Percentiles rank a stretch among this genome's conserved stretches.
Evolutionary conservation across 108 stramenopile species (phyloP).

Genomic region (Skeletonema costatum): DNA sequence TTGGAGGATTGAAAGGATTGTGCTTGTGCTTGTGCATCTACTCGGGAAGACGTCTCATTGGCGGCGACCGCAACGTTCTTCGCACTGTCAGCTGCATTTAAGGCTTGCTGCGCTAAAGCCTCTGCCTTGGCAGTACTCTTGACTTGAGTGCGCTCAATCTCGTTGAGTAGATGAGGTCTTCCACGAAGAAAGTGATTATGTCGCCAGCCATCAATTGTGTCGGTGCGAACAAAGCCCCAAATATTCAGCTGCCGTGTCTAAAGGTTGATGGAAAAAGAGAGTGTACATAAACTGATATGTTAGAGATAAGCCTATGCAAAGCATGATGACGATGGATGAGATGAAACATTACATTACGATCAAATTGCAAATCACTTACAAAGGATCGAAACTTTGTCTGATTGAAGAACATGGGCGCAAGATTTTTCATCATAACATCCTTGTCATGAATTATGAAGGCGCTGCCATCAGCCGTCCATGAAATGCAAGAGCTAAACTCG

Average conservation of each 20-base stretch:
- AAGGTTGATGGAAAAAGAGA: neutral
- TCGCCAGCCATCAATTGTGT: neutral
- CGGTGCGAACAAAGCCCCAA: neutral
- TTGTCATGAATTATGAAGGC: slow-evolving; percentile 5
- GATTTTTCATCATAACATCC: neutral
- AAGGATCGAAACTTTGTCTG: slow-evolving; percentile 6
- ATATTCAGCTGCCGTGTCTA: slow-evolving; percentile 5
- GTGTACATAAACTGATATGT: neutral
- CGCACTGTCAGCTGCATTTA: too few relatives aligned
- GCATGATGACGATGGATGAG: too few relatives aligned
- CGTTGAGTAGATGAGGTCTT: neutral
- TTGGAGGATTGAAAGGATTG: too few relatives aligned
- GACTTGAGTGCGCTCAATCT: neutral
- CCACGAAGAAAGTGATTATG: neutral
- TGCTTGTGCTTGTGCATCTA: too few relatives aligned
- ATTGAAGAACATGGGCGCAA: slow-evolving; percentile 14
- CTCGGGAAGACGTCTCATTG: too few relatives aligned
- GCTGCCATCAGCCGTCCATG: slow-evolving; percentile 5
- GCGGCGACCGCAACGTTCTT: too few relatives aligned
- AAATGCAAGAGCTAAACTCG: slow-evolving; percentile 2
- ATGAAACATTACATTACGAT: too few relatives aligned
- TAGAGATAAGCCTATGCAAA: neutral
- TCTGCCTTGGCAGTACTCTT: too few relatives aligned
- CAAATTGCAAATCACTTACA: neutral
- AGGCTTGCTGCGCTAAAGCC: too few relatives aligned